Percentiles rank a stretch among this genome's conserved stretches.
phyloP scores from a whole-genome alignment of 495 filamentous ascomycete genomes.

The Penicillium odoratum region DNA sequence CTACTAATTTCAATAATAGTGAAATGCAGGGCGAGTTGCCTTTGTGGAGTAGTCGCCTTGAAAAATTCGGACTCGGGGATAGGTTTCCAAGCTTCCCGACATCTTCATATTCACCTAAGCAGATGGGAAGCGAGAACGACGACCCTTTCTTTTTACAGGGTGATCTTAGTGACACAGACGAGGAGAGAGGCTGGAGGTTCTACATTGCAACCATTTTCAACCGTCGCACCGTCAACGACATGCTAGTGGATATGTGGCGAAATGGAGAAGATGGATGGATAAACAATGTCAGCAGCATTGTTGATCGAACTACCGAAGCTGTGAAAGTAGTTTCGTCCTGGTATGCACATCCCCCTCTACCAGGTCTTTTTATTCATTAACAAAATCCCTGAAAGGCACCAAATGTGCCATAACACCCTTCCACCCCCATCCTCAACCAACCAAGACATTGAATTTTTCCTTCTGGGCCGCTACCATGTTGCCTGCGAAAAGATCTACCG shows the following conservation, averaged over 20 bases:
- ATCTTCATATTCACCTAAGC: constrained; percentile 8
- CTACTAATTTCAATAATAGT: constrained; percentile 11
- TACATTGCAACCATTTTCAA: constrained; percentile 30
- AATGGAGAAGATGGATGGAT: constrained; percentile 24
- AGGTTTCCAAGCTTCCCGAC: constrained; percentile 21
- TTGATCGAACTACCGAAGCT: constrained; percentile 17
- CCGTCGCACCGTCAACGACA: constrained; percentile 29
- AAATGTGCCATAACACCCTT: constrained; percentile 16
- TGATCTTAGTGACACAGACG: constrained; percentile 17
- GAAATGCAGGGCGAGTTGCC: constrained; percentile 30
- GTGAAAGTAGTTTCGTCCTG: constrained; percentile 21
- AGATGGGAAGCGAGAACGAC: constrained; percentile 16
- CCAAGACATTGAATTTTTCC: constrained; percentile 22
- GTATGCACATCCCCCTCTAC: constrained; percentile 8
- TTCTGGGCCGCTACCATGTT: constrained; percentile 20
- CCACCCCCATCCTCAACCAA: constrained; percentile 9
- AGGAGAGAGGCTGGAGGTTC: constrained; percentile 29
- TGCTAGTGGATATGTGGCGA: constrained; percentile 29
- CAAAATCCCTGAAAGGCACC: constrained; percentile 12
- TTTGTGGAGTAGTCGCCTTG: constrained; percentile 29
- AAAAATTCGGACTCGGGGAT: constrained; percentile 23
- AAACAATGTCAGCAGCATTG: constrained; percentile 15
- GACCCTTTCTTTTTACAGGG: not conserved
- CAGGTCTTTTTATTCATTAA: not conserved
- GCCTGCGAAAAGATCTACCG: constrained; percentile 27